Percentiles rank a stretch among this genome's conserved stretches.
phyloP scores from a whole-genome alignment of 2,329 filamentous ascomycete genomes.

The Penicillium polonicum region DNA sequence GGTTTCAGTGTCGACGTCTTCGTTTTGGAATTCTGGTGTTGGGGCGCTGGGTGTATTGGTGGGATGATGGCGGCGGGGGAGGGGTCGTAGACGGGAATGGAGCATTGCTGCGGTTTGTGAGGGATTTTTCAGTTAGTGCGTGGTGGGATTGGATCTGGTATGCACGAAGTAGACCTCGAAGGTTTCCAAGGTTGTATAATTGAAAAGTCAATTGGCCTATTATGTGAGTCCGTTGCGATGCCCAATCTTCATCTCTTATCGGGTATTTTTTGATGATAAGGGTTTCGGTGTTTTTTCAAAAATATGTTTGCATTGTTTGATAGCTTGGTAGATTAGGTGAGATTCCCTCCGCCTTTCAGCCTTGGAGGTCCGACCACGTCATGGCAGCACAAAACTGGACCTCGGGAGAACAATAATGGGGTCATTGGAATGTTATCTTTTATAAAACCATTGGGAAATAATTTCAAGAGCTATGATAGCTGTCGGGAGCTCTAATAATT shows the following conservation, averaged over 20 bases:
- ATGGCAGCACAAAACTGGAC: background rate
- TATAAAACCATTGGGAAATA: background rate
- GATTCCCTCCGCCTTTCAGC: background rate
- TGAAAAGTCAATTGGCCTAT: background rate
- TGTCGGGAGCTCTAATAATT: background rate
- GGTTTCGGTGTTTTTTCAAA: background rate
- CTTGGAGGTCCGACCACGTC: conserved; percentile 9
- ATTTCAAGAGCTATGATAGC: background rate
- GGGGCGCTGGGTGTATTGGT: conserved; percentile 12
- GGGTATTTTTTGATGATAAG: background rate
- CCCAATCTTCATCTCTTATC: background rate
- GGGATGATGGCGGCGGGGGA: conserved; percentile 25
- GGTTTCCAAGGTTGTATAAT: background rate
- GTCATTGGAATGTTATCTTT: background rate
- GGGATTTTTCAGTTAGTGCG: background rate
- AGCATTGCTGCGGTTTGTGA: conserved; percentile 23
- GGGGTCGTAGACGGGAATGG: conserved; percentile 31
- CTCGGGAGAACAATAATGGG: too few relatives aligned
- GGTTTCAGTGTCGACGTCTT: conserved; percentile 9
- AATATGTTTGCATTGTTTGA: conserved; percentile 12
- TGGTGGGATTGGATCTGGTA: background rate
- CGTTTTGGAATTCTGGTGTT: conserved; percentile 18
- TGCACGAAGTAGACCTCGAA: background rate
- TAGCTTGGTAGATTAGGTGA: conserved; percentile 2
- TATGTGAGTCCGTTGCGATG: background rate